Conservation (phyloP, 1,284 basidiomycete genomes). For the Phaffia rhodozyma region DNA sequence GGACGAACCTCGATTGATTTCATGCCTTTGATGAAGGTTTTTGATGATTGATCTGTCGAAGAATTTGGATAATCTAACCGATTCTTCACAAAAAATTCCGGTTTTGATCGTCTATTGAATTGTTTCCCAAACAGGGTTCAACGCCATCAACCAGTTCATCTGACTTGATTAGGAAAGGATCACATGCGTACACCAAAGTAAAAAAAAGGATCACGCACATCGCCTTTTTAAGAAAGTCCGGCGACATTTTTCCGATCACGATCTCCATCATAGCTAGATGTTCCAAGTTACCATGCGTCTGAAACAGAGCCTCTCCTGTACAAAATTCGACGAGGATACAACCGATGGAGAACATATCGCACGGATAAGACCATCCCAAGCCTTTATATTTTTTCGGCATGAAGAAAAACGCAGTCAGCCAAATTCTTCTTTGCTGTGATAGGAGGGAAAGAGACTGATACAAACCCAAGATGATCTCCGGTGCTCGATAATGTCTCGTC, state of each 20-base stretch:
- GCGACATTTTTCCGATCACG: conserved; percentile 94
- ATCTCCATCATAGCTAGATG: conserved; percentile 99
- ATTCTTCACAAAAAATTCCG: conserved; percentile 80
- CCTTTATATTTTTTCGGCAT: conserved; percentile 41
- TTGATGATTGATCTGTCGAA: conserved; percentile 73
- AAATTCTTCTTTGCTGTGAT: not conserved
- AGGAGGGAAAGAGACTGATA: conserved; percentile 15
- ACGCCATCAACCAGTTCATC: not conserved
- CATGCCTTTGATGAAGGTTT: conserved; percentile 84
- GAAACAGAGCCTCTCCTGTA: conserved; percentile 94
- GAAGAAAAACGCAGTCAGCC: not conserved
- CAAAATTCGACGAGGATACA: conserved; percentile 99
- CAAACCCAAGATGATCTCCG: conserved; percentile 94
- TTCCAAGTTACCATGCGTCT: conserved; percentile 97
- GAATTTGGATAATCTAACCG: conserved; percentile 87
- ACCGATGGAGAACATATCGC: conserved; percentile 95
- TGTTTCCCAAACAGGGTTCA: not conserved
- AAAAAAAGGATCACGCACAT: conserved; percentile 25
- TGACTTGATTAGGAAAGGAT: not conserved
- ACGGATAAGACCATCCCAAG: conserved; percentile 95
- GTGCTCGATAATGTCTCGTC: conserved; percentile 95
- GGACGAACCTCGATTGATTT: conserved; percentile 56
- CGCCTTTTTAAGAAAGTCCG: conserved; percentile 49
- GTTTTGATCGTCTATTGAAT: conserved; percentile 51
- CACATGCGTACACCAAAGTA: not conserved